Conservation (phyloP, 139 green algal species). For the Chlamydomonas incerta region DNA sequence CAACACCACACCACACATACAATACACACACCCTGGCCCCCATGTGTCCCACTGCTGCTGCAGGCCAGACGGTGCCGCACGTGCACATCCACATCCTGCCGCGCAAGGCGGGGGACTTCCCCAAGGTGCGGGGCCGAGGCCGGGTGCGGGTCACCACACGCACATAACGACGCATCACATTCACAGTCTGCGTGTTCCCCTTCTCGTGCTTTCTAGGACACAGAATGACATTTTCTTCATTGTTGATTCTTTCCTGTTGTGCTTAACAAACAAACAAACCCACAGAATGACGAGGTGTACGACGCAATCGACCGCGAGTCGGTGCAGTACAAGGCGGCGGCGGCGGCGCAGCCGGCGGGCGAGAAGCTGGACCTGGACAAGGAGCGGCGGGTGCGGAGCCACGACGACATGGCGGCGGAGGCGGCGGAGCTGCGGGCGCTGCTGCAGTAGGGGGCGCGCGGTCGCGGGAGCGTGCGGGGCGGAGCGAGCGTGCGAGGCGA, state of each 20-base stretch:
- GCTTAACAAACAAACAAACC: no score
- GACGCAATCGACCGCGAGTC: conserved; percentile 55
- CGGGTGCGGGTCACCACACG: no score
- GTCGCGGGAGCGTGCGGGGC: no score
- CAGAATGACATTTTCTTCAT: no score
- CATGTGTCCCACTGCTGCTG: conserved; percentile 63
- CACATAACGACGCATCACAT: no score
- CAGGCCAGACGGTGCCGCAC: conserved; percentile 95
- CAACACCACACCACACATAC: not conserved
- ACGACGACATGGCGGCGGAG: conserved; percentile 89
- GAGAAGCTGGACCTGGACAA: conserved; percentile 82
- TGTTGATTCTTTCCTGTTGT: no score
- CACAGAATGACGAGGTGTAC: conserved; percentile 91
- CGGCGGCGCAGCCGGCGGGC: not conserved
- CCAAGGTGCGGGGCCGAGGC: no score
- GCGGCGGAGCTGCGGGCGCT: conserved; percentile 70
- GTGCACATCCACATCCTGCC: conserved; percentile 97
- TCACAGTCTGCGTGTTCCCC: no score
- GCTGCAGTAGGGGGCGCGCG: no score
- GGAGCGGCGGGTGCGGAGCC: conserved; percentile 74
- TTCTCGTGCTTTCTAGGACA: no score
- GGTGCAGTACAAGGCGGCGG: not conserved
- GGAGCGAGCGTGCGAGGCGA: not conserved
- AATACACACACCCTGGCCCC: no score
- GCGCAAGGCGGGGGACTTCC: conserved; percentile 46